Conservation (phyloP, 2,329 filamentous ascomycete species). For the Rhexocercosporidium sp. region DNA sequence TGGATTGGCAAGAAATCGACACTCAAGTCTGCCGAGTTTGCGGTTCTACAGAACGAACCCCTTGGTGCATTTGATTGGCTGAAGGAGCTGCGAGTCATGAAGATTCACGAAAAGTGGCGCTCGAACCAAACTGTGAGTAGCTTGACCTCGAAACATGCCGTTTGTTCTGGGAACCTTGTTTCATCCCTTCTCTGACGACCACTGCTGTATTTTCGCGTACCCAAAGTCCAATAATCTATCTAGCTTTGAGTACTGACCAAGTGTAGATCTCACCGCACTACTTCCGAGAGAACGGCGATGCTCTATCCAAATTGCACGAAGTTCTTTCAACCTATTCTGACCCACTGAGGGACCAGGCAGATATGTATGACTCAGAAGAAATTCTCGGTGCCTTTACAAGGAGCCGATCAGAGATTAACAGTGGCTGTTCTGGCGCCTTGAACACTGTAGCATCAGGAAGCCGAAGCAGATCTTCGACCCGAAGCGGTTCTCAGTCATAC, state of each 20-base stretch:
- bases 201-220: too few species aligned
- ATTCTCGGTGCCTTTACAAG: not conserved
- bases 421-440: not conserved
- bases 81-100: conserved; percentile 39
- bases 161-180: too few species aligned
- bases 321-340: conserved; percentile 20
- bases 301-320: not conserved
- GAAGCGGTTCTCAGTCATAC: not conserved
- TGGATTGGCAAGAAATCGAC: conserved; percentile 38
- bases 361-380: not conserved
- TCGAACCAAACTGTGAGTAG: conserved; percentile 31
- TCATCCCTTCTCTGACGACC: too few species aligned
- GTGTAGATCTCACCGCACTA: not conserved
- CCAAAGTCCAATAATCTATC: too few species aligned
- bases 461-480: not conserved
- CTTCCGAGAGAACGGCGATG: not conserved
- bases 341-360: not conserved
- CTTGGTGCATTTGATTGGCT: conserved; percentile 42
- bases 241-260: not conserved
- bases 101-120: conserved; percentile 38
- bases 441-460: not conserved
- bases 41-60: conserved; percentile 33
- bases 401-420: not conserved
- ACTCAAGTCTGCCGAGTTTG: conserved; percentile 28
- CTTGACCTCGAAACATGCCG: not conserved